Evolutionary conservation across 768 basidiomycete genomes (phyloP).

Genomic region (Rhodotorula taiwanensis): DNA sequence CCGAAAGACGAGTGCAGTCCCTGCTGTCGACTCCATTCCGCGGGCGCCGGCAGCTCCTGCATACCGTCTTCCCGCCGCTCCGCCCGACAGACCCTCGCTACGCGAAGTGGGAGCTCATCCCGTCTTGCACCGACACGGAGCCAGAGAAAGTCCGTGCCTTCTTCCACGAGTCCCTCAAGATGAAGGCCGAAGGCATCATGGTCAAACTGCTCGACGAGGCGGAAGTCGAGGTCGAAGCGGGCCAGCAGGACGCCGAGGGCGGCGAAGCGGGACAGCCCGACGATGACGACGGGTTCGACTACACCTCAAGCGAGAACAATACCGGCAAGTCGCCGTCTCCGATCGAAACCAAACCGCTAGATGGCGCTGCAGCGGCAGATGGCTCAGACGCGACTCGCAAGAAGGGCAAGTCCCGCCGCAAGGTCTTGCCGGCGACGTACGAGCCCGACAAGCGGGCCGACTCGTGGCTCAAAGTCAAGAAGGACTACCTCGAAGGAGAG

Average conservation of each 20-base stretch:
- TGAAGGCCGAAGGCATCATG: slow-evolving; percentile 88
- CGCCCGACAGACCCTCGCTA: slow-evolving; percentile 48
- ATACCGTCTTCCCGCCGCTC: slow-evolving; percentile 56
- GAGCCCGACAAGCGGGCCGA: slow-evolving; percentile 76
- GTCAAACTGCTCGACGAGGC: slow-evolving; percentile 72
- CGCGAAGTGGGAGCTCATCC: slow-evolving; percentile 55
- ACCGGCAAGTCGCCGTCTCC: no score
- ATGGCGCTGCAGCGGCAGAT: no score
- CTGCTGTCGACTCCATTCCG: slow-evolving; percentile 65
- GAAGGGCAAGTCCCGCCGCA: slow-evolving; percentile 46
- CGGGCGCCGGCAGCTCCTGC: slow-evolving; percentile 60
- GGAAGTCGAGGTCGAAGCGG: slow-evolving; percentile 42
- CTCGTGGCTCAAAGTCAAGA: slow-evolving; percentile 86
- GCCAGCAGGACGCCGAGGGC: slow-evolving; percentile 46
- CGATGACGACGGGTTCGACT: slow-evolving; percentile 38
- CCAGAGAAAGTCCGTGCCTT: slow-evolving; percentile 62
- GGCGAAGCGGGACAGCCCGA: slow-evolving; percentile 37
- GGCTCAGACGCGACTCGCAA: not conserved
- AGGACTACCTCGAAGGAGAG: slow-evolving; percentile 57
- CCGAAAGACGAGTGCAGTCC: slow-evolving; percentile 52
- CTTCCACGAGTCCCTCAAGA: slow-evolving; percentile 59
- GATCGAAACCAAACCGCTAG: no score
- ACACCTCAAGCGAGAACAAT: slow-evolving; percentile 31
- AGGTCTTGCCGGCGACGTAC: slow-evolving; percentile 74
- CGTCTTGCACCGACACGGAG: slow-evolving; percentile 57